A percentile compares a stretch with the other conserved stretches of the same genome.
Conservation (phyloP, 1,284 basidiomycete species). For the Xerocomus amazonicus region DNA sequence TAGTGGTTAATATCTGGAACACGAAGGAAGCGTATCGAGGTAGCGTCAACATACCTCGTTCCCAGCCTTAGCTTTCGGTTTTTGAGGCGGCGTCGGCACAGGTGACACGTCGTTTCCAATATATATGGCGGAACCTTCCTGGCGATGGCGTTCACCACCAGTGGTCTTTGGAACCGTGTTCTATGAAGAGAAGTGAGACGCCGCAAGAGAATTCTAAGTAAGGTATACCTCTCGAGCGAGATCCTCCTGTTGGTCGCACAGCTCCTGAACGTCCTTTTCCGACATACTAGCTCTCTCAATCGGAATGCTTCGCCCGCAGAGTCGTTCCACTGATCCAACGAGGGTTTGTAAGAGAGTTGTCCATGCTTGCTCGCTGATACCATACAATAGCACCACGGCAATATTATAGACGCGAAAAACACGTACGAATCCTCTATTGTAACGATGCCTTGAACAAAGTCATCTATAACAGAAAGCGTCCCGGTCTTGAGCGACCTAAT, state of each 20-base stretch:
- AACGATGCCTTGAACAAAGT: slow-evolving; percentile 65
- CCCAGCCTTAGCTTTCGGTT: slow-evolving; percentile 43
- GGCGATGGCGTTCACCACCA: slow-evolving; percentile 55
- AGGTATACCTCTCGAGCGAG: slow-evolving; percentile 20
- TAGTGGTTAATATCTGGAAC: background rate
- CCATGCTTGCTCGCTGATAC: slow-evolving; percentile 23
- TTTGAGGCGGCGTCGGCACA: slow-evolving; percentile 35
- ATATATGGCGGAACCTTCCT: slow-evolving; percentile 19
- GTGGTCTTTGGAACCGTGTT: slow-evolving; percentile 46
- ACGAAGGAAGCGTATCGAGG: background rate
- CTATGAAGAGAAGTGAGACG: slow-evolving; percentile 24
- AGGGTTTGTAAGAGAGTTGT: slow-evolving; percentile 13
- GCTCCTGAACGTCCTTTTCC: slow-evolving; percentile 12
- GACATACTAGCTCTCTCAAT: slow-evolving; percentile 12
- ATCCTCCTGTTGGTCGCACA: slow-evolving; percentile 12
- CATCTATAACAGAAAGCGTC: slow-evolving; percentile 58
- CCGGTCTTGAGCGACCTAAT: slow-evolving; percentile 62
- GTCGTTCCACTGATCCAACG: slow-evolving; percentile 18
- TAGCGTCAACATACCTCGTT: slow-evolving; percentile 42
- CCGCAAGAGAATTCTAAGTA: background rate
- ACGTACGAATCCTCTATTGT: slow-evolving; percentile 59
- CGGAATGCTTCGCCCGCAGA: slow-evolving; percentile 18
- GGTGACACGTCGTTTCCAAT: slow-evolving; percentile 8
- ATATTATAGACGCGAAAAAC: background rate
- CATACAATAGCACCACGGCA: background rate